phyloP scores from a whole-genome alignment of 1,284 basidiomycete genomes.

The Malassezia japonica region DNA sequence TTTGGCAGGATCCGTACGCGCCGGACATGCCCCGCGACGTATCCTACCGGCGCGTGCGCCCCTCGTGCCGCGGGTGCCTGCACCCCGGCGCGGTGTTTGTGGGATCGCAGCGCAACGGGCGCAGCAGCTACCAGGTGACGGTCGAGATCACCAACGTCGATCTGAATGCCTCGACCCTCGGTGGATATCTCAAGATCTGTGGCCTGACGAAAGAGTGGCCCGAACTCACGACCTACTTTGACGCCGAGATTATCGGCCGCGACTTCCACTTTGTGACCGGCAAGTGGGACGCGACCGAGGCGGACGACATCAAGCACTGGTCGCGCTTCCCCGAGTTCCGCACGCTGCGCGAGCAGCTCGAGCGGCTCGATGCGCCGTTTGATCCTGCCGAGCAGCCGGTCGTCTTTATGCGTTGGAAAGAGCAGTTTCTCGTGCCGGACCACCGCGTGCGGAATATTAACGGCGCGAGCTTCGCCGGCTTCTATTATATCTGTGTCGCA shows the following conservation, averaged over 20 bases:
- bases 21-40: conserved; percentile 31
- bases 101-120: conserved; percentile 38
- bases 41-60: conserved; percentile 17
- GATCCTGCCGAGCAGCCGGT: conserved; percentile 44
- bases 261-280: conserved; percentile 35
- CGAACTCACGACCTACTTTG: conserved; percentile 46
- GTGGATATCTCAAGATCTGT: conserved; percentile 45
- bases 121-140: conserved; percentile 40
- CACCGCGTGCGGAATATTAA: conserved; percentile 86
- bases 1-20: conserved; percentile 25
- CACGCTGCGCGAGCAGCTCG: conserved; percentile 21
- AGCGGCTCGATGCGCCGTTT: conserved; percentile 25
- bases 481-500: conserved; percentile 77
- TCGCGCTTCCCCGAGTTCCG: conserved; percentile 33
- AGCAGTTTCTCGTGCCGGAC: conserved; percentile 85
- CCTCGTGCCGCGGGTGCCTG: conserved; percentile 26
- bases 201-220: conserved; percentile 47
- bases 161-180: conserved; percentile 32
- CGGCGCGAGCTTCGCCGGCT: conserved; percentile 74
- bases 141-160: conserved; percentile 44
- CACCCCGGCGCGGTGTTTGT: conserved; percentile 39
- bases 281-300: conserved; percentile 42
- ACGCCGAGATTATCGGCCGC: conserved; percentile 43
- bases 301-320: conserved; percentile 44
- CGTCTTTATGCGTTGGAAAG: conserved; percentile 91